A percentile compares a stretch with the other conserved stretches of the same genome.
phyloP scores from a whole-genome alignment of 495 filamentous ascomycete genomes.

The Daldinia childiae region DNA sequence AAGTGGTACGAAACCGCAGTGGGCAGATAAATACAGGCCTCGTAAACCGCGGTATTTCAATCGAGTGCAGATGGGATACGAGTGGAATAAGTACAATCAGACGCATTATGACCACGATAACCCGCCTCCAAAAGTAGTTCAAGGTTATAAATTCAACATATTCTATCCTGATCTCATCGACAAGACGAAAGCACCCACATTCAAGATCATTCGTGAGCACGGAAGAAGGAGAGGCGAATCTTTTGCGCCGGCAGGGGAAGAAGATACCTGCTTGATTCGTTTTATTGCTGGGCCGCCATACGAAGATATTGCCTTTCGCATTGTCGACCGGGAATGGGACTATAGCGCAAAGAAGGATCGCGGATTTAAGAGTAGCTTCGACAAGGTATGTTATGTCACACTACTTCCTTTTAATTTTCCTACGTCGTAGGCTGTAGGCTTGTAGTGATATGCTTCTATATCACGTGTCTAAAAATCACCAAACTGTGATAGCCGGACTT shows the following conservation, averaged over 20 bases:
- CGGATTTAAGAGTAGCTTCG: constrained; percentile 95
- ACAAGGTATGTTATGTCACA: constrained; percentile 76
- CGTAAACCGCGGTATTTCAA: constrained; percentile 98
- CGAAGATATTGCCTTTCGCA: constrained; percentile 95
- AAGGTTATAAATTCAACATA: constrained; percentile 99
- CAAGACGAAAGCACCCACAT: constrained; percentile 92
- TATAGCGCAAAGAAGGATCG: constrained; percentile 95
- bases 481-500: constrained; percentile 1
- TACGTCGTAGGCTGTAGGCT: not conserved
- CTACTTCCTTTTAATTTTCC: not conserved
- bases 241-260: constrained; percentile 93
- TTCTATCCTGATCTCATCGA: constrained; percentile 99
- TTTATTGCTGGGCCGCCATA: constrained; percentile 97
- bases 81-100: constrained; percentile 99
- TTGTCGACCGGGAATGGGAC: constrained; percentile 99
- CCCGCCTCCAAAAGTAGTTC: constrained; percentile 96
- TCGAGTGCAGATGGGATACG: constrained; percentile 97
- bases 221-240: constrained; percentile 90
- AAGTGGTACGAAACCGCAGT: constrained; percentile 70
- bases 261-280: constrained; percentile 95
- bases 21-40: constrained; percentile 90
- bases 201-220: constrained; percentile 90
- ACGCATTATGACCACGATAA: constrained; percentile 99
- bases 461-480: constrained; percentile 16
- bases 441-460: not conserved